Evolutionary conservation across 2,329 filamentous ascomycete genomes (phyloP), one percentile per base, ranked within the genome.

Genomic region (Harringtonia lauricola): DNA sequence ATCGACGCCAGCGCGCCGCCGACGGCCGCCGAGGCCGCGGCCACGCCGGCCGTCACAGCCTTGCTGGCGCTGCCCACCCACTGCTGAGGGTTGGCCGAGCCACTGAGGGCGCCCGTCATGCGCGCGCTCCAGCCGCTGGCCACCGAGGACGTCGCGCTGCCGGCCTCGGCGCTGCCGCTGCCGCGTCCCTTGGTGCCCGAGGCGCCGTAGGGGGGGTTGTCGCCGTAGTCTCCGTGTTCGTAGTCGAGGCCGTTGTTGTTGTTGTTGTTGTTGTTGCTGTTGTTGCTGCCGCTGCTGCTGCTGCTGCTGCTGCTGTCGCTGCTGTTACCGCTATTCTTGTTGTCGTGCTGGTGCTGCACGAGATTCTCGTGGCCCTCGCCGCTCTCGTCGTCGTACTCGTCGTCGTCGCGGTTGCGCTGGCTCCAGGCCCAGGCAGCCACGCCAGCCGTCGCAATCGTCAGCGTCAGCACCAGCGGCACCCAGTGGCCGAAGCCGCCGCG

Each of bases 361-460:
- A 26, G 24, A 10, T 10, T 10, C 24, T 60, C 60, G 46, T 61
- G 61, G 50, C 66, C 66, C 15, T 40, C 42, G 24, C 40, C 59
- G 42, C 79, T 74, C 49, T 72, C 70, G 49, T 79, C 72, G 45
- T 79, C 74, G 24, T 88, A 81, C 19, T 80, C 71, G 45, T 79
- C 75, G 42, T 86, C 81, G 46, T 81, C 76, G 52, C 85, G 81
- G 56, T 74, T 78, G 56, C 86, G 82, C 65, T 94, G 88, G 61
- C 84, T 94, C 88, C 88, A 95, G 48, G 89, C 79, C 90, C 90
- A 96, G 45, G 87, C 87, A 42, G 82, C 89, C 39, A 94, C 66
- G 29, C 89, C 88, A 44, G 85, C 81, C 19, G 89, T 87, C 48
- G 90, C 90, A 53, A 94, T 79, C 38, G 87, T 89, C 46, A 94